Base-by-base conservation (phyloP, 805 yeast species). In the Ogataea wickerhamii region DNA sequence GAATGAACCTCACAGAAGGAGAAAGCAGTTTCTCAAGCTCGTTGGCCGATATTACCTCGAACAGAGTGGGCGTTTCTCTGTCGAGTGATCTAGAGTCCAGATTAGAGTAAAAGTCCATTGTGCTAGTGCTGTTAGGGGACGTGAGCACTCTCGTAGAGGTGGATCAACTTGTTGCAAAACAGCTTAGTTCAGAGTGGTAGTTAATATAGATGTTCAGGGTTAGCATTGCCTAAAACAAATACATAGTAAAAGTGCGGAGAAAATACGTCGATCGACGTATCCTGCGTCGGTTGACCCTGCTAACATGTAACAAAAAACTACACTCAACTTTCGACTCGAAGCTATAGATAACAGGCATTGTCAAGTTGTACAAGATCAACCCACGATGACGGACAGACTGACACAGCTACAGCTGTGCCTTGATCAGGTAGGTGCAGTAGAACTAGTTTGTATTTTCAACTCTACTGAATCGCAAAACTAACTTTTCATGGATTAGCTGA, bases 381-480 rank as follows among this genome's bases (percentile, higher is more conserved):
- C 25, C 8, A 12, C 25, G 18, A 82, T 85, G 94, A 71, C 95
- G 0, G 98, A 89, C 62, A 70, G 96, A 55, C 68, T 89, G 25
- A 87, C 96, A 2, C 98, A 89, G 58, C 71, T 89, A 18, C 98
- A 89, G 54, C 73, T 85, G 31, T 87, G 96, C 51, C 67, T 89
- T 25, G 98, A 89, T 59, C 88, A 77, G 57, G 67, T 63, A 59
- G 11, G 63, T 55, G n/a, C n/a, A n/a, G n/a, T n/a, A n/a, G n/a
- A n/a, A n/a, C n/a, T n/a, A n/a, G n/a, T n/a, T n/a, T n/a, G n/a
- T n/a, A n/a, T n/a, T n/a, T n/a, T n/a, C n/a, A n/a, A n/a, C n/a
- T n/a, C n/a, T n/a, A n/a, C n/a, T n/a, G n/a, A n/a, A n/a, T 17
- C 3, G 23, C 24, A 2, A 17, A 34, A 32, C 44, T 46, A 34